Conservation (phyloP, 2,329 filamentous ascomycete species). For the Aspergillus oerlinghausenensis region DNA sequence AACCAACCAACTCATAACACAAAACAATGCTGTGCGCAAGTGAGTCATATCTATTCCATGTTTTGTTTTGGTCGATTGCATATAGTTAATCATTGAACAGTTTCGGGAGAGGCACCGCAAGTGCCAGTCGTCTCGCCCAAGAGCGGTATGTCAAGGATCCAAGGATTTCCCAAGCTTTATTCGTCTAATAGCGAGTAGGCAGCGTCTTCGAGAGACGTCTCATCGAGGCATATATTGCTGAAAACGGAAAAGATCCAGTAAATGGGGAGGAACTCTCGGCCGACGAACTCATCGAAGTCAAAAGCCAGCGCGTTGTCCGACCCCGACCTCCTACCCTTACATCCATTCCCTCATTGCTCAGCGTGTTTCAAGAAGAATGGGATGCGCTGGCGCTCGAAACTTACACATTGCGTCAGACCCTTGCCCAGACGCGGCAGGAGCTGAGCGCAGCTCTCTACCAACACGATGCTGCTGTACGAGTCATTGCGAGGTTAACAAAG, state of each 20-base stretch:
- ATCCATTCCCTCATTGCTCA: constrained; percentile 89
- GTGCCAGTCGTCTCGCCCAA: constrained; percentile 92
- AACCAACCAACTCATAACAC: constrained; percentile 16
- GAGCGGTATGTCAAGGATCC: constrained; percentile 61
- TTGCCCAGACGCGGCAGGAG: constrained; percentile 87
- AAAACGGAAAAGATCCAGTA: constrained; percentile 88
- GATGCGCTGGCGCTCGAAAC: constrained; percentile 88
- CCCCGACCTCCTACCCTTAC: constrained; percentile 90
- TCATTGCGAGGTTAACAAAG: constrained; percentile 84
- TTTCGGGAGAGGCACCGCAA: constrained; percentile 94
- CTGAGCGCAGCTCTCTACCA: constrained; percentile 92
- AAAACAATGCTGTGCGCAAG: constrained; percentile 59
- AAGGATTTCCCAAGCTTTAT: constrained; percentile 8
- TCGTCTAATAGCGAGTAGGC: constrained; percentile 50
- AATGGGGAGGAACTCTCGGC: constrained; percentile 77
- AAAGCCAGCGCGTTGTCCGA: constrained; percentile 75
- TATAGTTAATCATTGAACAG: constrained; percentile 44
- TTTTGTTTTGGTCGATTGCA: constrained; percentile 2
- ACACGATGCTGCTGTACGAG: constrained; percentile 91
- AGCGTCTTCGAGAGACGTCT: constrained; percentile 91
- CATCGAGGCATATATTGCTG: constrained; percentile 89
- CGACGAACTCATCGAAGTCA: constrained; percentile 84
- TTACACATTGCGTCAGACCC: constrained; percentile 83
- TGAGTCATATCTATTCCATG: constrained; percentile 41
- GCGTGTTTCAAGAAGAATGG: constrained; percentile 98